A percentile compares a stretch with the other conserved stretches of the same genome.
phyloP scores from a whole-genome alignment of 768 basidiomycete genomes.

The Pholiota molesta region DNA sequence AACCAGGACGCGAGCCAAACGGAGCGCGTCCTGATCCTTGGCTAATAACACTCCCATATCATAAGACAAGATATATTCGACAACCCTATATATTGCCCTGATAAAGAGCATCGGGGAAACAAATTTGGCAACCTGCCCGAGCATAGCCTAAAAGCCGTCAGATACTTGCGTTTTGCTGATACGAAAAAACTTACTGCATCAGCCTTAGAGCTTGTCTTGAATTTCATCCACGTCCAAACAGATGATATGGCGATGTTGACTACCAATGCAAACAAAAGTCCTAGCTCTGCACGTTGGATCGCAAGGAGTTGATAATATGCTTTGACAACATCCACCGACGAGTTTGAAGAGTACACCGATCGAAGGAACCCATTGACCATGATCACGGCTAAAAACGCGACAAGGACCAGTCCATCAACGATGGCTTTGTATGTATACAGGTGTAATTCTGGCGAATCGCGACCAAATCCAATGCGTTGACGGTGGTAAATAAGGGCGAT shows the following conservation, averaged over 20 bases:
- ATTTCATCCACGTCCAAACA: neutral
- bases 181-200: slow-evolving; percentile 2
- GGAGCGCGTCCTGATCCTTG: neutral
- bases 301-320: slow-evolving; percentile 4
- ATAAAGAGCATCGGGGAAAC: slow-evolving; percentile 5
- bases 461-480: slow-evolving; percentile 2
- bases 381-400: slow-evolving; percentile 2
- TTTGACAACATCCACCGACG: neutral
- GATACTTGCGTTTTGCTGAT: too few relatives aligned
- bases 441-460: neutral
- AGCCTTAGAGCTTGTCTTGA: neutral
- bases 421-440: neutral
- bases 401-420: slow-evolving; percentile 2
- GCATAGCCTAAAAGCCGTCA: slow-evolving; percentile 1
- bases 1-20: slow-evolving; percentile 2
- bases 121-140: slow-evolving; percentile 5
- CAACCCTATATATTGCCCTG: slow-evolving; percentile 1
- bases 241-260: neutral
- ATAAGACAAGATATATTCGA: neutral
- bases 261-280: neutral
- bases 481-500: slow-evolving; percentile 4
- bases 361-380: slow-evolving; percentile 2
- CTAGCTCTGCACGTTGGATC: neutral
- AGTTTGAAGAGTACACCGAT: slow-evolving; percentile 1
- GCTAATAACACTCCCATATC: neutral